Evolutionary conservation across 345 rosid species (phyloP).

Genomic region (Eucalyptus regnans): DNA sequence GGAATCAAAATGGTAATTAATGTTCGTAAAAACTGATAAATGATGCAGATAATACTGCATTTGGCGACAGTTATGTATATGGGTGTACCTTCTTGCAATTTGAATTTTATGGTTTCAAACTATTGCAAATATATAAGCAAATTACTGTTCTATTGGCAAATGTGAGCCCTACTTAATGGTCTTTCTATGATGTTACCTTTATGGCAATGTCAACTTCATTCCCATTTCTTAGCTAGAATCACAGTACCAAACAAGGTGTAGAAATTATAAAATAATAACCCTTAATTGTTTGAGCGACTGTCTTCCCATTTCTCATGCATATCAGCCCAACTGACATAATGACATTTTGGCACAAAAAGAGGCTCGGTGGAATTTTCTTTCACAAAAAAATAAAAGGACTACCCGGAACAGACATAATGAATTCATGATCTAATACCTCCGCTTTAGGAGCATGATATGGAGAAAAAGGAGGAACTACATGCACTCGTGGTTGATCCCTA

Average conservation of each 20-base stretch:
- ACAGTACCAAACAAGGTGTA: neutral
- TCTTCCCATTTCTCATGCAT: neutral
- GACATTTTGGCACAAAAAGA: neutral
- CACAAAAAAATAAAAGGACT: neutral
- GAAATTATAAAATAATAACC: neutral
- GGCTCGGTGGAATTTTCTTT: neutral
- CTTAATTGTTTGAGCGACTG: neutral
- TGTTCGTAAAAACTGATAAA: neutral
- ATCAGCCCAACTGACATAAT: neutral
- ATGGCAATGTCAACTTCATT: neutral
- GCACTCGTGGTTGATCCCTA: conserved; percentile 93
- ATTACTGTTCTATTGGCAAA: neutral
- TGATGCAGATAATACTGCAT: neutral
- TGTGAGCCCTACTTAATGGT: neutral
- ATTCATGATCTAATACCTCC: conserved; percentile 41
- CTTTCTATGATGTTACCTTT: neutral
- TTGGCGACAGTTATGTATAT: neutral
- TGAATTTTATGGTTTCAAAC: neutral
- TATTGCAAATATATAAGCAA: neutral
- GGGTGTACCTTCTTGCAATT: neutral
- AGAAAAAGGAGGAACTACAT: conserved; percentile 83
- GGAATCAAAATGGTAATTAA: neutral
- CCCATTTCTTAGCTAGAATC: neutral
- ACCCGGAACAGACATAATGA: neutral
- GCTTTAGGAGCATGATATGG: conserved; percentile 99